These are phyloP conservation scores for Serendipita sp. DNA, from an alignment of 768 basidiomycete species.

Conservation along the genomic window DNA sequence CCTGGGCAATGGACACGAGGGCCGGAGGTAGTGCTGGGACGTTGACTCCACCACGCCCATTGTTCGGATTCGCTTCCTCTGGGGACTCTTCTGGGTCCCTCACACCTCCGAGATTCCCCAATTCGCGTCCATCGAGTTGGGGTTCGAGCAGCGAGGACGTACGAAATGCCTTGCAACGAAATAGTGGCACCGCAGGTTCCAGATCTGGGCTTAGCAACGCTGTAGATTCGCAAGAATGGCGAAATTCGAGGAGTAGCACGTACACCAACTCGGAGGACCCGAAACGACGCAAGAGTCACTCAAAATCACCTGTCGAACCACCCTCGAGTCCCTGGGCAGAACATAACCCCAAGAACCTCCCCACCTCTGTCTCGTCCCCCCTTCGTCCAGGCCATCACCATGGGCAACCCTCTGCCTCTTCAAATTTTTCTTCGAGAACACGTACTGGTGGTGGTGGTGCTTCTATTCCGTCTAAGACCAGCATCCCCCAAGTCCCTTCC, in stretches of 20 bases:
- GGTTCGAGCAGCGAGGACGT: constrained; percentile 1
- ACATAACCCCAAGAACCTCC: background rate
- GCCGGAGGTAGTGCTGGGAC: background rate
- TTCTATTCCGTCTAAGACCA: too few relatives aligned
- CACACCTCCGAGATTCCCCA: background rate
- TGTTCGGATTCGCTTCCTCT: background rate
- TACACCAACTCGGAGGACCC: background rate
- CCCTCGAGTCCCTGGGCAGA: background rate
- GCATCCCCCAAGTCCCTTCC: too few relatives aligned
- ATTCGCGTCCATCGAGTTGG: background rate
- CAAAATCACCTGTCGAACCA: background rate
- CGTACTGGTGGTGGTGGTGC: too few relatives aligned
- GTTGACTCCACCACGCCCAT: background rate
- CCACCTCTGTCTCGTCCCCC: too few relatives aligned
- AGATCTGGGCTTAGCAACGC: background rate
- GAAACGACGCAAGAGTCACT: background rate
- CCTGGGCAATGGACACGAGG: background rate
- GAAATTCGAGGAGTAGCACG: background rate
- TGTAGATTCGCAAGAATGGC: background rate
- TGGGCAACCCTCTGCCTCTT: too few relatives aligned
- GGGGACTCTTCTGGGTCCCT: background rate
- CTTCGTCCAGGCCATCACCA: too few relatives aligned
- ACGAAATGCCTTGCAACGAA: background rate
- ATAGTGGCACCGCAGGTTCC: background rate
- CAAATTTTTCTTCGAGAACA: too few relatives aligned